phyloP scores from a whole-genome alignment of 768 basidiomycete species.

The Auricularia sp. region DNA sequence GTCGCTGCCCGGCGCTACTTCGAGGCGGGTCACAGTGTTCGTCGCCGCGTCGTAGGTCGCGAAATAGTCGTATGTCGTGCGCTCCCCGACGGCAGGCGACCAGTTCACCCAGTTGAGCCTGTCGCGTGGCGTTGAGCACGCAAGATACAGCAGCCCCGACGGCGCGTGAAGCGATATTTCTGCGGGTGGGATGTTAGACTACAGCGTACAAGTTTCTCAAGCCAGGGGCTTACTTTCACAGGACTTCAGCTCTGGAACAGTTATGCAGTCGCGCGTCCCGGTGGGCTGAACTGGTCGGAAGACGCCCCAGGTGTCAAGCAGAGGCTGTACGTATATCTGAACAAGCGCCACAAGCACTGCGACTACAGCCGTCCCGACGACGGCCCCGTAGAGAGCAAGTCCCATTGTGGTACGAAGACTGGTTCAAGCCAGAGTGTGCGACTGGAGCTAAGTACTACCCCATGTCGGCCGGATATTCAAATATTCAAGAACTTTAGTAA shows the following conservation, averaged over 20 bases:
- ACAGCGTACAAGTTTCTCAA: too few relatives aligned
- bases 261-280: background rate
- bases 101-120: background rate
- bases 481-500: too few relatives aligned
- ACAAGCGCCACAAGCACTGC: too few relatives aligned
- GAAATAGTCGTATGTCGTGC: slow-evolving; percentile 41
- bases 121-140: slow-evolving; percentile 37
- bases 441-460: too few relatives aligned
- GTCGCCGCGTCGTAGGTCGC: slow-evolving; percentile 48
- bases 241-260: background rate
- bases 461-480: too few relatives aligned
- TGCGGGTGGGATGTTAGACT: slow-evolving; percentile 14
- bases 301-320: background rate
- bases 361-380: too few relatives aligned
- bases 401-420: too few relatives aligned
- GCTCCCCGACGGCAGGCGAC: slow-evolving; percentile 21
- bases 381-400: too few relatives aligned
- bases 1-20: slow-evolving; percentile 28
- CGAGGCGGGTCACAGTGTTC: slow-evolving; percentile 35
- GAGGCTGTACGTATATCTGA: too few relatives aligned
- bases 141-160: slow-evolving; percentile 48
- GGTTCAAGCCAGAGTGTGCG: too few relatives aligned
- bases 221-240: background rate
- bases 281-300: background rate
- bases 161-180: slow-evolving; percentile 50